Percentiles rank a stretch among this genome's conserved stretches.
Evolutionary conservation across 2,329 filamentous ascomycete species (phyloP).

Genomic region (Fonsecaea monophora): DNA sequence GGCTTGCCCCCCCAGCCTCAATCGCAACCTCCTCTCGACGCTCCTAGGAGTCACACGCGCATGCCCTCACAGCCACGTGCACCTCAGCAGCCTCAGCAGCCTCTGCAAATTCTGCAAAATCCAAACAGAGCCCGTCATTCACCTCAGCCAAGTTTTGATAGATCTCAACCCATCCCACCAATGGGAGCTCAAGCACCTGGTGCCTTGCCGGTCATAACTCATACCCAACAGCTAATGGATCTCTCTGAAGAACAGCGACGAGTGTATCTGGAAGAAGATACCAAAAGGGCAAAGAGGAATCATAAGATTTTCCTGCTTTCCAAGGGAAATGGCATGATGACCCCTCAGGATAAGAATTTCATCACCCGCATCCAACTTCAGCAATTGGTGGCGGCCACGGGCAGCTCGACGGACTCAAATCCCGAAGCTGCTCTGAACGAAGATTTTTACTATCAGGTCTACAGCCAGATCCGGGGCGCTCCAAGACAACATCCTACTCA

Average conservation of each 20-base stretch:
- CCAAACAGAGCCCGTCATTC: conserved; percentile 67
- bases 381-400: conserved; percentile 90
- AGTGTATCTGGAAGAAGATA: conserved; percentile 86
- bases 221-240: conserved; percentile 75
- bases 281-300: conserved; percentile 93
- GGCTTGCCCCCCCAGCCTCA: conserved; percentile 22
- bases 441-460: conserved; percentile 99
- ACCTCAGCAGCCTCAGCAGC: conserved; percentile 62
- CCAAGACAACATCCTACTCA: conserved; percentile 91
- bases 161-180: conserved; percentile 32
- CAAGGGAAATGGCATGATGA: conserved; percentile 97
- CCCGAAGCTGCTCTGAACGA: conserved; percentile 82
- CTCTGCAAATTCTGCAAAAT: conserved; percentile 80
- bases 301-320: conserved; percentile 96
- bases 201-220: conserved; percentile 62
- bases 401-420: conserved; percentile 79
- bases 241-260: conserved; percentile 84
- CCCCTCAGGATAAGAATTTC: conserved; percentile 98
- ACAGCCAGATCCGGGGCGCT: conserved; percentile 89
- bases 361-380: conserved; percentile 97
- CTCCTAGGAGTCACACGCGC: conserved; percentile 47
- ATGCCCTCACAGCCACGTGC: conserved; percentile 38
- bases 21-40: conserved; percentile 47
- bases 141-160: conserved; percentile 47
- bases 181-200: conserved; percentile 43